Evolutionary conservation across 495 filamentous ascomycete genomes (phyloP).

Genomic region (Neurospora sp.): DNA sequence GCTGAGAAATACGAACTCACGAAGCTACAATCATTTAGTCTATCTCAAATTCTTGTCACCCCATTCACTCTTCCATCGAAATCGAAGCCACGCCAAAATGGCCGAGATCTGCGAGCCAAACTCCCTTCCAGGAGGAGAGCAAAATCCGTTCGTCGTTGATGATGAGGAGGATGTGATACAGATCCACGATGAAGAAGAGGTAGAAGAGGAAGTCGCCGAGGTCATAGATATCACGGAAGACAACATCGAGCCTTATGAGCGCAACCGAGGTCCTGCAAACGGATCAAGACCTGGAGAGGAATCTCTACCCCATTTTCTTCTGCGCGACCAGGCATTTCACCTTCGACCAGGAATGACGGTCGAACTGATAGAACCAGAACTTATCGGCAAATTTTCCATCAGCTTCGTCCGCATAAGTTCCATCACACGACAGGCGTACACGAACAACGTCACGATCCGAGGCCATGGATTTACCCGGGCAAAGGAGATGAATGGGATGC

Average conservation of each 20-base stretch:
- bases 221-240: conserved; percentile 8
- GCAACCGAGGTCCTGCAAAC: not conserved
- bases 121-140: not conserved
- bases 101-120: not conserved
- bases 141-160: not conserved
- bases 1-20: not conserved
- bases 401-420: conserved; percentile 7
- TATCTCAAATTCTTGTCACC: too few species aligned
- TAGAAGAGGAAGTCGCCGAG: not conserved
- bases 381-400: not conserved
- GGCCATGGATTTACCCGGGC: conserved; percentile 3
- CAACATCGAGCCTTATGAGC: rapidly evolving
- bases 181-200: not conserved
- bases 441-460: not conserved
- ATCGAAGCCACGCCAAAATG: not conserved
- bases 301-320: rapidly evolving
- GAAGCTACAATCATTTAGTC: not conserved
- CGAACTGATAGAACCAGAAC: not conserved
- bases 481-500: not conserved
- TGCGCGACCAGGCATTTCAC: not conserved
- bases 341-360: not conserved
- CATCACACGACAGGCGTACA: not conserved
- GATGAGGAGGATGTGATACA: not conserved
- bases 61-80: too few species aligned
- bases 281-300: not conserved